Base-by-base conservation (phyloP, 108 stramenopile species). In the Asterionellopsis glacialis region DNA sequence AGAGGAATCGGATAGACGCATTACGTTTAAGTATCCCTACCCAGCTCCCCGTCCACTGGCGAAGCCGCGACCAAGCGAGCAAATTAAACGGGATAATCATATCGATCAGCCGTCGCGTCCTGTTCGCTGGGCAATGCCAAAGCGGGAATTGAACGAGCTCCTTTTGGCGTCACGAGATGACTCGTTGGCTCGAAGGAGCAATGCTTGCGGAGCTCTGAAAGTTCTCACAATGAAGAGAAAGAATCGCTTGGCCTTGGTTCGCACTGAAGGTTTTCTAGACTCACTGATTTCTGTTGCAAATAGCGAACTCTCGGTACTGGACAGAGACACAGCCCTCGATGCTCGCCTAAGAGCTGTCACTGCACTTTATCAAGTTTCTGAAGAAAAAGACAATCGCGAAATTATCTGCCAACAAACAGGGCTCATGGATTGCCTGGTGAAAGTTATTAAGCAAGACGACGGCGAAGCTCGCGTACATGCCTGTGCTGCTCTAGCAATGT, bases 131-230 rank as follows among this genome's bases (percentile, higher is more conserved):
- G 53, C 61, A 9, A 60, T 70, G 52, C 85, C 91, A 16, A 81
- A 79, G 51, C 40, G 50, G 11, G 83, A 93, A 28, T 58, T 93
- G 0, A 54, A 65, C 11, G 58, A 76, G 40, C 65, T 93, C n/a
- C 70, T 89, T 24, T 70, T 73, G 38, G 83, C 84, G 0, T 73
- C 74, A 14, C 64, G 63, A 11, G 75, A 75, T 40, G 55, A 61
- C 0, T 81, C 82, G 6, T 40, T 89, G 13, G 61, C 67, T 19
- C 61, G 91, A 24, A 64, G 88, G 39, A 75, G 75, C 69, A 89
- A 93, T 68, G 87, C 91, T 40, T 86, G 82, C 49, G 91, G 91
- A 28, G 84, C 91, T 48, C 59, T 93, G 22, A 88, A 85, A 60
- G 84, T 93, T 39, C 59, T 93, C 22, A 65, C 84, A 0, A 65